Evolutionary conservation across 768 basidiomycete genomes (phyloP), one percentile per base, ranked within the genome.

Genomic region (Coprinopsis cinerea): DNA sequence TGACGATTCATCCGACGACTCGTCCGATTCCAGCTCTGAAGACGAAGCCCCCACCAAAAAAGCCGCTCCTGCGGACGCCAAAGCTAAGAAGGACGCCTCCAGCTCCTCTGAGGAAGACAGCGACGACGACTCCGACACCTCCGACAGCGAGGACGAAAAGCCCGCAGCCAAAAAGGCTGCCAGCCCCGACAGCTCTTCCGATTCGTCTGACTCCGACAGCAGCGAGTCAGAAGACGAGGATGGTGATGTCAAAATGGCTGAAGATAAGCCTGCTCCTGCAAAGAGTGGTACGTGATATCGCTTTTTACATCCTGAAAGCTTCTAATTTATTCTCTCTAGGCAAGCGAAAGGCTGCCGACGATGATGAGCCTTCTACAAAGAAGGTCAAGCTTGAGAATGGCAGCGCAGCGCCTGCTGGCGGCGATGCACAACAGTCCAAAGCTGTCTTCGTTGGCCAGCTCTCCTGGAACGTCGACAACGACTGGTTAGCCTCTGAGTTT

Each of bases 401-500:
- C 49, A 70, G 76, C 39, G 74, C 75, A 37, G 70, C 71, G 17
- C 59, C 75, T n/a, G 62, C 63, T 24, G 61, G 62, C 65, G n/a
- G n/a, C n/a, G n/a, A n/a, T 18, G 72, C 71, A 35, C 76, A 79
- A 55, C 76, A 82, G 50, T 72, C 73, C 14, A 83, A 75, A 59
- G 83, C 86, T 32, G 78, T 97, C 58, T 98, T 94, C 61, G 92
- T 99, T 56, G 95, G 95, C 48, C 79, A 80, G 51, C 78, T 99
- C 39, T 94, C 92, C 11, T 99, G 94, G 94, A 90, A 88, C 64
- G 87, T 98, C 54, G 95, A 97, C 73, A 88, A 91, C 64, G 95
- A 97, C 67, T 89, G 92, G 77, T 83, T 98, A 54, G 81, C 85
- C 43, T 78, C 84, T 65, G 95, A 97, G 67, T 97, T 99, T 56